phyloP scores from a whole-genome alignment of 768 basidiomycete species.

The Mycena olivaceomarginata region DNA sequence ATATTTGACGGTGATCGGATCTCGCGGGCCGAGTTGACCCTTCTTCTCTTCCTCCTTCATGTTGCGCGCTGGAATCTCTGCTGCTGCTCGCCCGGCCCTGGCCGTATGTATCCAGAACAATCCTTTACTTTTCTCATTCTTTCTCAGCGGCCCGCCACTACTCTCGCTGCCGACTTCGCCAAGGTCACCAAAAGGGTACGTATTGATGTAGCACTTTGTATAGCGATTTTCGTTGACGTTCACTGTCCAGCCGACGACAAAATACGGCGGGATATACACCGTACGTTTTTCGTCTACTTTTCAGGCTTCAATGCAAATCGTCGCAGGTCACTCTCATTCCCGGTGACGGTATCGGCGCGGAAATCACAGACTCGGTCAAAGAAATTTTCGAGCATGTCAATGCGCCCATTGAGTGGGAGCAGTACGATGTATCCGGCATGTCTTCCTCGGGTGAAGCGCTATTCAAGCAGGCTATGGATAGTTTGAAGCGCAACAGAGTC shows the following conservation, averaged over 20 bases:
- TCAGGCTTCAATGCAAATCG: slow-evolving; percentile 46
- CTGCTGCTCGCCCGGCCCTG: slow-evolving; percentile 73
- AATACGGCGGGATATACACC: slow-evolving; percentile 95
- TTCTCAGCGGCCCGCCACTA: slow-evolving; percentile 81
- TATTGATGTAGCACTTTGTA: slow-evolving; percentile 44
- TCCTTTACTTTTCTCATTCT: slow-evolving; percentile 32
- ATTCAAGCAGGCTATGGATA: slow-evolving; percentile 99
- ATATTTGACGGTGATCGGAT: neutral
- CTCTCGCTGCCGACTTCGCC: slow-evolving; percentile 87
- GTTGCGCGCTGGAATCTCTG: slow-evolving; percentile 80
- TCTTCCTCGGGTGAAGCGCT: slow-evolving; percentile 95
- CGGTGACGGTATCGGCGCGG: slow-evolving; percentile 97
- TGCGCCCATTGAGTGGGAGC: slow-evolving; percentile 99
- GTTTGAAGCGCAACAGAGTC: slow-evolving; percentile 96
- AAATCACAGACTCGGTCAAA: slow-evolving; percentile 99
- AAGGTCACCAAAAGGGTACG: slow-evolving; percentile 82
- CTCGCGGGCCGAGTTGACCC: slow-evolving; percentile 44
- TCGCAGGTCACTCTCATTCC: slow-evolving; percentile 95
- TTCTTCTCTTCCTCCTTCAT: slow-evolving; percentile 59
- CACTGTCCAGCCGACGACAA: slow-evolving; percentile 81
- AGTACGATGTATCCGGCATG: slow-evolving; percentile 98
- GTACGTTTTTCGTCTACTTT: slow-evolving; percentile 64
- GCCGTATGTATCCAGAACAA: slow-evolving; percentile 62
- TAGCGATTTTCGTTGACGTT: slow-evolving; percentile 17
- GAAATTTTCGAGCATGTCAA: slow-evolving; percentile 99